Evolutionary conservation across 2,329 filamentous ascomycete genomes (phyloP).

Genomic region (Plenodomus tracheiphilus): DNA sequence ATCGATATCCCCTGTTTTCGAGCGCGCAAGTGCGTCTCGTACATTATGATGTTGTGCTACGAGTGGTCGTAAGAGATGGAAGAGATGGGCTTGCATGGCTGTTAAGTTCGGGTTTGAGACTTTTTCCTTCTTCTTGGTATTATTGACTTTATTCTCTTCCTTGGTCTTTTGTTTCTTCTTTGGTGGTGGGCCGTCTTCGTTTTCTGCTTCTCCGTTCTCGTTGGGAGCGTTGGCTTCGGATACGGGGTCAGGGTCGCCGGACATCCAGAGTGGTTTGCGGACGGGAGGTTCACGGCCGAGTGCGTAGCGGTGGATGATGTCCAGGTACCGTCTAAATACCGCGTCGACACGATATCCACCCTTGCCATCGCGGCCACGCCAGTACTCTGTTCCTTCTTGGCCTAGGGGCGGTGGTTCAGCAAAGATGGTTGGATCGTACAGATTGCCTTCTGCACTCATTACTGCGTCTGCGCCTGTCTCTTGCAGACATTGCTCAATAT

Average conservation of each 20-base stretch:
- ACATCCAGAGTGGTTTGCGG: constrained; percentile 73
- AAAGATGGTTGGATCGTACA: constrained; percentile 90
- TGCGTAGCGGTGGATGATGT: constrained; percentile 82
- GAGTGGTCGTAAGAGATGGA: constrained; percentile 84
- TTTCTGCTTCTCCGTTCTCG: constrained; percentile 21
- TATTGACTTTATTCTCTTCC: constrained; percentile 40
- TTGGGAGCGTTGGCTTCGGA: constrained; percentile 39
- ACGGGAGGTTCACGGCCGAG: constrained; percentile 66
- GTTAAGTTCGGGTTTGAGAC: constrained; percentile 68
- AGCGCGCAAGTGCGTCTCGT: constrained; percentile 77
- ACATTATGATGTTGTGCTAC: constrained; percentile 80
- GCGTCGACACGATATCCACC: constrained; percentile 90
- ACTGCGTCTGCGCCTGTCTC: constrained; percentile 88
- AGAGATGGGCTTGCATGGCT: constrained; percentile 88
- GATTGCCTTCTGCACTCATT: constrained; percentile 95
- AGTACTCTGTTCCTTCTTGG: constrained; percentile 75
- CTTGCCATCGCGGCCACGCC: constrained; percentile 75
- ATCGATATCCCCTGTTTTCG: constrained; percentile 69
- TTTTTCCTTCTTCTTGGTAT: constrained; percentile 49
- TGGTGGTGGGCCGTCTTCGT: constrained; percentile 31
- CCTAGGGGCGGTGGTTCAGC: constrained; percentile 66
- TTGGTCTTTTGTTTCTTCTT: constrained; percentile 37
- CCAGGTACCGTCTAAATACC: constrained; percentile 82
- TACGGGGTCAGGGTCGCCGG: constrained; percentile 51
- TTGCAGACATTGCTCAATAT: constrained; percentile 76